Percentiles rank a stretch among this genome's conserved stretches.
Evolutionary conservation across 2,329 filamentous ascomycete genomes (phyloP).

Genomic region (Claviceps paspali): DNA sequence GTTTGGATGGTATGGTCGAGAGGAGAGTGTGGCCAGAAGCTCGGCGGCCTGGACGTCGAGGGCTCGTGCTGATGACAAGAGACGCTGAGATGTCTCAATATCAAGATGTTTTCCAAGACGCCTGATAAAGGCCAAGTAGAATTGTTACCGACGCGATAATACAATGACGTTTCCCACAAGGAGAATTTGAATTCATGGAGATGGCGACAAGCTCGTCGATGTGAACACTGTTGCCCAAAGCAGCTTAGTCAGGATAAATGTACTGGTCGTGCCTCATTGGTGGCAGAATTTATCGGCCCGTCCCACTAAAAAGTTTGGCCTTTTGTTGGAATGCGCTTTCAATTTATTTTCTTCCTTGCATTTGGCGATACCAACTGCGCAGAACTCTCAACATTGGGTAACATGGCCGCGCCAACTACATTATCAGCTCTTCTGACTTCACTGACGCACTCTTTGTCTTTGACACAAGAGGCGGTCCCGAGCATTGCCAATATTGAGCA

Average conservation of each 20-base stretch:
- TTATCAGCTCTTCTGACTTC: slow-evolving; percentile 36
- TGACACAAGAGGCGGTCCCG: slow-evolving; percentile 52
- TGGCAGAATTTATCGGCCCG: not conserved
- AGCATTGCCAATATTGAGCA: slow-evolving; percentile 48
- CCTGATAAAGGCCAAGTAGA: not conserved
- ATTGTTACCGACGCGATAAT: not conserved
- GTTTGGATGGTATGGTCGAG: not conserved
- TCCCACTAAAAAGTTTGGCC: slow-evolving; percentile 12
- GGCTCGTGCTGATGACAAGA: not conserved
- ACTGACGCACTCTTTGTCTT: slow-evolving; percentile 41
- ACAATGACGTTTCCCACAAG: not conserved
- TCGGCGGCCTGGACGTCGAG: not conserved
- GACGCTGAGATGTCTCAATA: not conserved
- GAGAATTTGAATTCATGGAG: too few relatives aligned
- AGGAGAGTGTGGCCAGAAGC: not conserved
- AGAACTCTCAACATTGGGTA: slow-evolving; percentile 10
- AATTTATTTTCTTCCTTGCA: slow-evolving; percentile 2
- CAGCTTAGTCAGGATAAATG: slow-evolving; percentile 8
- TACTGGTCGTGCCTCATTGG: too few relatives aligned
- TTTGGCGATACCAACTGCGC: slow-evolving; percentile 2
- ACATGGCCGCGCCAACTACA: slow-evolving; percentile 34
- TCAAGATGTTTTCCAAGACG: not conserved
- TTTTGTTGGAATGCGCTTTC: too few relatives aligned
- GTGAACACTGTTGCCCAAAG: slow-evolving; percentile 5
- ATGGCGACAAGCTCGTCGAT: not conserved